phyloP scores from a whole-genome alignment of 768 basidiomycete species.

The Termitomyces sp. region DNA sequence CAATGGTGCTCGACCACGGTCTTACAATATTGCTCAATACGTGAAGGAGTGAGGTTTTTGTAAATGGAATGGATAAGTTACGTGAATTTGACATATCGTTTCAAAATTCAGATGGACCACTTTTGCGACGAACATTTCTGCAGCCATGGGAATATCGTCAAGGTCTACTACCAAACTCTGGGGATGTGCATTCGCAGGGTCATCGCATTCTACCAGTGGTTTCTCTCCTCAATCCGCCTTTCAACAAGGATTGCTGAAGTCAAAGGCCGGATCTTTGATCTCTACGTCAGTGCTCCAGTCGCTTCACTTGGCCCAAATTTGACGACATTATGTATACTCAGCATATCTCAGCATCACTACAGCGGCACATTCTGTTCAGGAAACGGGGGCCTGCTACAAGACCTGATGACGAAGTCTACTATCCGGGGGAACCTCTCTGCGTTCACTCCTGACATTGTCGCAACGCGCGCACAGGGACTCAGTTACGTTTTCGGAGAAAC shows the following conservation, averaged over 20 bases:
- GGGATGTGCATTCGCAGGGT: conserved; percentile 47
- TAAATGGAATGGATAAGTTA: background rate
- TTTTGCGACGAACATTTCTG: conserved; percentile 46
- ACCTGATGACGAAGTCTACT: conserved; percentile 60
- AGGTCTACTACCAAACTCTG: conserved; percentile 39
- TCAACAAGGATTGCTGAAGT: conserved; percentile 39
- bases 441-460: conserved; percentile 50
- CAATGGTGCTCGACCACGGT: conserved; percentile 36
- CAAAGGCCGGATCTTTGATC: conserved; percentile 43
- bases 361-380: conserved; percentile 62
- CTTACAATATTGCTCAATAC: conserved; percentile 42
- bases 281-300: conserved; percentile 37
- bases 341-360: conserved; percentile 52
- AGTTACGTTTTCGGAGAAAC: conserved; percentile 64
- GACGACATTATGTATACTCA: conserved; percentile 13
- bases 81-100: background rate
- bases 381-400: conserved; percentile 46
- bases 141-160: conserved; percentile 30
- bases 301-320: background rate
- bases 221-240: conserved; percentile 65
- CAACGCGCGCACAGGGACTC: conserved; percentile 39
- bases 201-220: conserved; percentile 36
- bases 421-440: conserved; percentile 51
- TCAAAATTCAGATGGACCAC: conserved; percentile 3
- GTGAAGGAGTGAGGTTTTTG: conserved; percentile 40